Evolutionary conservation across 148 eudicot species (phyloP).

Genomic region (Persicaria tinctoria): DNA sequence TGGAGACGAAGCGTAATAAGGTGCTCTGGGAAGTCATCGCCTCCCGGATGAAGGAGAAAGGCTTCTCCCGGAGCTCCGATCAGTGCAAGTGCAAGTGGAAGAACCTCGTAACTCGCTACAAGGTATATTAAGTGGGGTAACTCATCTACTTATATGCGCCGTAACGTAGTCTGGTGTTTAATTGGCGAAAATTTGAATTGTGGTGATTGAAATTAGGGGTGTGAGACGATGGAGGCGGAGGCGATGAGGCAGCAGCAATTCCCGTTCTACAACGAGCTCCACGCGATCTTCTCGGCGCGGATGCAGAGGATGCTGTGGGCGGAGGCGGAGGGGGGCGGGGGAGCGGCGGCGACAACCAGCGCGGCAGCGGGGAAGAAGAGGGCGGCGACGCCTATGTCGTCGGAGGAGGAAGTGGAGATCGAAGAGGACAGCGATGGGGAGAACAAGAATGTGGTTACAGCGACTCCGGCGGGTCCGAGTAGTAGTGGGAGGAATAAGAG

Average conservation of each 20-base stretch:
- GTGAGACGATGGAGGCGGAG: slow-evolving; percentile 89
- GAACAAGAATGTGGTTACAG: background rate
- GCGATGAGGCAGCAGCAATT: slow-evolving; percentile 73
- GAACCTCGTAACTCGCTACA: slow-evolving; percentile 80
- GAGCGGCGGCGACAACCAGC: background rate
- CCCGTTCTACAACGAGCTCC: slow-evolving; percentile 80
- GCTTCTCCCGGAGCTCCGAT: slow-evolving; percentile 77
- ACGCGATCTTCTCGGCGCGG: slow-evolving; percentile 64
- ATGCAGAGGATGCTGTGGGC: slow-evolving; percentile 90
- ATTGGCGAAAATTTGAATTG: background rate
- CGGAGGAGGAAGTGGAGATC: slow-evolving; percentile 66
- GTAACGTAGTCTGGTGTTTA: background rate
- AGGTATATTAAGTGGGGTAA: slow-evolving; percentile 28
- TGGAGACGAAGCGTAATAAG: slow-evolving; percentile 90
- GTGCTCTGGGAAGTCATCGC: slow-evolving; percentile 74
- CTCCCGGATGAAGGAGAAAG: slow-evolving; percentile 58
- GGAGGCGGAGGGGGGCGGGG: slow-evolving; percentile 50
- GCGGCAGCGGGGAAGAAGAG: slow-evolving; percentile 32
- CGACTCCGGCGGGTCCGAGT: background rate
- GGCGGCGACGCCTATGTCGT: slow-evolving; percentile 30
- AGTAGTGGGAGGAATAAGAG: slow-evolving; percentile 8
- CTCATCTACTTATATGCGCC: background rate
- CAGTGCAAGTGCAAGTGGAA: slow-evolving; percentile 99
- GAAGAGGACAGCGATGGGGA: slow-evolving; percentile 33
- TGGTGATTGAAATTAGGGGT: slow-evolving; percentile 7